Conservation (phyloP, 352 stramenopile genomes). For the Blastocystis sp. region DNA sequence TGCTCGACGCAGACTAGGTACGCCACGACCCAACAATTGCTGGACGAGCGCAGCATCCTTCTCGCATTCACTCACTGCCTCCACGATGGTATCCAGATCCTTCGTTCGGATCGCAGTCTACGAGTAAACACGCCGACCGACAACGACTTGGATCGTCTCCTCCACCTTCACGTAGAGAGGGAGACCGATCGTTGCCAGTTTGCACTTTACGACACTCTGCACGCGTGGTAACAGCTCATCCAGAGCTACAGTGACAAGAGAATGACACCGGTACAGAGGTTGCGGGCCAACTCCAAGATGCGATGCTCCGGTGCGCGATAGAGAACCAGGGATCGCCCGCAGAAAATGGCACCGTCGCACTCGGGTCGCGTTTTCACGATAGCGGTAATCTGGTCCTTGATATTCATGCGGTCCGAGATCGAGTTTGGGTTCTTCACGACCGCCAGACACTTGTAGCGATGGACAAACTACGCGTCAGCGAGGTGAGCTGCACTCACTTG, state of each 20-base stretch:
- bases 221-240: conserved; percentile 11
- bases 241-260: conserved; percentile 9
- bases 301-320: conserved; percentile 52
- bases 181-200: neutral
- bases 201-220: conserved; percentile 15
- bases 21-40: neutral
- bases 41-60: neutral
- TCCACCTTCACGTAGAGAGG: conserved; percentile 7
- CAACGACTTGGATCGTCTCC: neutral
- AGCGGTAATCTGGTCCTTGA: neutral
- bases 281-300: conserved; percentile 59
- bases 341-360: conserved; percentile 7
- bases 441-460: conserved; percentile 40
- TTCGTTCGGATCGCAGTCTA: conserved; percentile 23
- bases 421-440: neutral
- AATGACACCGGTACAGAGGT: neutral
- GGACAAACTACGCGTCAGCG: conserved; percentile 20
- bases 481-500: conserved; percentile 6
- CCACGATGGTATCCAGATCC: neutral
- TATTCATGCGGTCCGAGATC: neutral
- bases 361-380: conserved; percentile 1
- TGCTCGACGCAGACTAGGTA: neutral
- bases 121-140: neutral
- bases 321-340: conserved; percentile 2
- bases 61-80: neutral